Evolutionary conservation across 2,329 filamentous ascomycete species (phyloP), one percentile per base, ranked within the genome.

Genomic region (Colletotrichum coccodes): DNA sequence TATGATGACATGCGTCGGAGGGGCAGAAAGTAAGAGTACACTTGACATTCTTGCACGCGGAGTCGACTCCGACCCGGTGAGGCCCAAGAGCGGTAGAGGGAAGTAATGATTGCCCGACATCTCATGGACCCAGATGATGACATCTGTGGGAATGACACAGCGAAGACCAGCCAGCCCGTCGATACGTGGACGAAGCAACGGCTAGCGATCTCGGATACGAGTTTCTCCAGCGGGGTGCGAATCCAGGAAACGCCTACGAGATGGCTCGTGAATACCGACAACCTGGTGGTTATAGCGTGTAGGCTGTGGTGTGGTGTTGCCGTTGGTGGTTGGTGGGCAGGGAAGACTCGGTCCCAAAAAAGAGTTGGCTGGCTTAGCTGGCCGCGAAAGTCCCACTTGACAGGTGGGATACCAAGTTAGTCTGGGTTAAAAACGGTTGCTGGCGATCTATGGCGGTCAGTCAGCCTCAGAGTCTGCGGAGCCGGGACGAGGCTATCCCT

Each of bases 381-480:
- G 53, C 49, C 5, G 11, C 44, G 23, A n/a, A 46, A 64, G 64
- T 68, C 61, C 65, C 65, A 68, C 65, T 65, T 50, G 46, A 34
- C 38, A 26, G 61, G 54, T 47, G 47, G 61, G 50, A 64, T 54
- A 42, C n/a, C 18, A 11, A 30, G 30, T 28, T 34, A 11, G 30
- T 16, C 34, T 38, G 11, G n/a, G n/a, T 16, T 46, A n/a, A 16
- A 16, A 26, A 60, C 42, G 40, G 56, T 54, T 46, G 64, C 49
- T 60, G 70, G 64, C 60, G 68, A 71, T 71, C 68, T 52, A 42
- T 69, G 53, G 70, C 70, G 68, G 70, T 71, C 70, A 71, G 70
- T 69, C 70, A 71, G 70, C 70, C 70, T 71, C 68, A 61, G 34
- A 60, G 44, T 57, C 59, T 47, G 61, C 56, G 32, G 38, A 36